Evolutionary conservation across 495 filamentous ascomycete species (phyloP).

Genomic region (Parathielavia appendiculata): DNA sequence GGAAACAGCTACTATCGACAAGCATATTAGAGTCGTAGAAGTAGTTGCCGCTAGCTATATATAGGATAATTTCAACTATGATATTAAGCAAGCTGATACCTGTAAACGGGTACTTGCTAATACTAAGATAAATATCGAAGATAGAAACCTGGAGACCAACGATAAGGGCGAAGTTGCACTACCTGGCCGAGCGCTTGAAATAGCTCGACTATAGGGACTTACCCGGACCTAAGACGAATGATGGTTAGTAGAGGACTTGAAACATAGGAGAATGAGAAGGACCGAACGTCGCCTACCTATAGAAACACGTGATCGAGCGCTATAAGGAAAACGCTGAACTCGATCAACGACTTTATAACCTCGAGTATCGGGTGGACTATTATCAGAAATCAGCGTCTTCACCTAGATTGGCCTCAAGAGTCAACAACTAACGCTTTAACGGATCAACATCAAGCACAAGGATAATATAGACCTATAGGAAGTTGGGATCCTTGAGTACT

Average conservation of each 20-base stretch:
- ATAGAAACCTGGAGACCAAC: too few relatives aligned
- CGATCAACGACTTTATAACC: too few relatives aligned
- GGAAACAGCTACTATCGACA: not conserved
- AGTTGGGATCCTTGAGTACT: too few relatives aligned
- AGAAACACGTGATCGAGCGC: not conserved
- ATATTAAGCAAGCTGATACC: not conserved
- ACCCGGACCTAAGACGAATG: not conserved
- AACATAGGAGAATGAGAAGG: not conserved
- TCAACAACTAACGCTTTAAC: too few relatives aligned
- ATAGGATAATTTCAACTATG: not conserved
- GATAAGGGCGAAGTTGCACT: not conserved
- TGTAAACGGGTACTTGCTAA: too few relatives aligned
- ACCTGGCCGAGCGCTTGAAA: not conserved
- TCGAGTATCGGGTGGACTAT: too few relatives aligned
- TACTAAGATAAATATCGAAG: too few relatives aligned
- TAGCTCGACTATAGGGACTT: not conserved
- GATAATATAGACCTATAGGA: too few relatives aligned
- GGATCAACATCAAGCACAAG: too few relatives aligned
- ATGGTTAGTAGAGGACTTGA: not conserved
- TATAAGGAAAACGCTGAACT: not conserved
- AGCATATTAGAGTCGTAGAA: not conserved
- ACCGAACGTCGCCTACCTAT: not conserved
- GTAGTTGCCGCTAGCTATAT: not conserved
- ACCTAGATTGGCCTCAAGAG: too few relatives aligned
- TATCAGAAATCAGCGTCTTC: too few relatives aligned